These are phyloP conservation scores for Nematocida major DNA, from an alignment of 371 early-diverging fungal species.

Conservation along the genomic window DNA sequence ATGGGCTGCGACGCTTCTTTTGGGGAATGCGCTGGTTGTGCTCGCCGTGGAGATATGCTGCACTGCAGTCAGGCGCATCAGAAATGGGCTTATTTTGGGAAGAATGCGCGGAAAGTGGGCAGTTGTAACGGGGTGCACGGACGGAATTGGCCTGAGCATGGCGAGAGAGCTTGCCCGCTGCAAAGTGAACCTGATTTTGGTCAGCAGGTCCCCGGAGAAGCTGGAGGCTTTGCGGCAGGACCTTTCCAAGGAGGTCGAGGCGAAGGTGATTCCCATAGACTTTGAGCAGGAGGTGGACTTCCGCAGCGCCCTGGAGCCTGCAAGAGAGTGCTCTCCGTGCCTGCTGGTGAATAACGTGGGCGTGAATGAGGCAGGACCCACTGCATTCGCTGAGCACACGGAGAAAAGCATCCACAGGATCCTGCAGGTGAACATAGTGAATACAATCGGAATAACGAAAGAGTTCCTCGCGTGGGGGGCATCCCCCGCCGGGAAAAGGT, in stretches of 20 bases:
- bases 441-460: conserved; percentile 69
- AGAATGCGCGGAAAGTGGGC: conserved; percentile 42
- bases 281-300: conserved; percentile 57
- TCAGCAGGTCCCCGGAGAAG: conserved; percentile 77
- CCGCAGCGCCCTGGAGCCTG: not conserved
- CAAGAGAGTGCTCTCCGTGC: conserved; percentile 35
- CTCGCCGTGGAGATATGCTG: not conserved
- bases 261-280: conserved; percentile 68
- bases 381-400: conserved; percentile 66
- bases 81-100: conserved; percentile 11
- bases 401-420: conserved; percentile 63
- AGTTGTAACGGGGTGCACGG: conserved; percentile 86
- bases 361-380: conserved; percentile 67
- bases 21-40: not conserved
- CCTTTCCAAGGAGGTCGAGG: conserved; percentile 69
- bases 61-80: not conserved
- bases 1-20: not conserved
- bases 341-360: conserved; percentile 60
- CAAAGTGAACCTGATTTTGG: conserved; percentile 75
- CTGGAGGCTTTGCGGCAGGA: conserved; percentile 71
- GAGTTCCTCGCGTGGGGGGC: conserved; percentile 40
- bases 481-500: conserved; percentile 68
- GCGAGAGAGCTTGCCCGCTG: conserved; percentile 77
- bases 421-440: conserved; percentile 77
- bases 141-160: conserved; percentile 88